Base-by-base conservation (phyloP, 2,329 filamentous ascomycete species). In the Fusarium illudens region DNA sequence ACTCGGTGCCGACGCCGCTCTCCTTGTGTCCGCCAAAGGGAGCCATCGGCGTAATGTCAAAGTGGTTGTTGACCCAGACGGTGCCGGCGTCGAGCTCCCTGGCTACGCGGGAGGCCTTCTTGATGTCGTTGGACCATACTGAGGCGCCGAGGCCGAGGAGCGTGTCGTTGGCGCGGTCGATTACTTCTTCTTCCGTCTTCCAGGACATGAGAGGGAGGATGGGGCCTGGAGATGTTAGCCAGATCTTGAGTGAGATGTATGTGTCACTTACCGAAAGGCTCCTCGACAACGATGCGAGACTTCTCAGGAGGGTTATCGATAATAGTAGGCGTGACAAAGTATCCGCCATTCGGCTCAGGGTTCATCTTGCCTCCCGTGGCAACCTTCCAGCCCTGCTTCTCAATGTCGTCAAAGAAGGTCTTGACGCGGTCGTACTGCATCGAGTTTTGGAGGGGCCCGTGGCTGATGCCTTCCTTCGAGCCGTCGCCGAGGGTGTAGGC, bases 151-250 rank as follows among this genome's bases (percentile, higher is more conserved):
- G 80, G 0, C 86, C 87, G 19, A 82, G 83, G 7, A 83, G 80
- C 1, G 79, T 80, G n/a, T 84, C 78, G 62, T 89, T 89, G 0
- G 85, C 87, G 4, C 86, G 82, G 2, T 77, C 75, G 32, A 90
- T 78, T 1, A 89, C 86, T n/a, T 90, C 87, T 7, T 84, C 84
- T 67, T 91, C 89, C 17, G 85, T 81, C 0, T 81, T 81, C 87
- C 87, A 92, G 8, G 82, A 84, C 46, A 90, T 71, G 11, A 91
- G 79, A 0, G 89, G 89, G 1, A 91, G 81, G 42, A 92, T 87
- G 0, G 89, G 89, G 3, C 71, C 71, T 72, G 3, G 4, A 3
- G 15, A 9, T 11, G 30, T 25, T 49, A 20, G 2, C 12, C 10
- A 4, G 2, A 10, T 8, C 2, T 9, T 3, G 5, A 1, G 11